A percentile compares a stretch with the other conserved stretches of the same genome.
These are phyloP conservation scores for Verruconis gallopava DNA, from an alignment of 2,329 filamentous ascomycete genomes.

Conservation along the genomic window DNA sequence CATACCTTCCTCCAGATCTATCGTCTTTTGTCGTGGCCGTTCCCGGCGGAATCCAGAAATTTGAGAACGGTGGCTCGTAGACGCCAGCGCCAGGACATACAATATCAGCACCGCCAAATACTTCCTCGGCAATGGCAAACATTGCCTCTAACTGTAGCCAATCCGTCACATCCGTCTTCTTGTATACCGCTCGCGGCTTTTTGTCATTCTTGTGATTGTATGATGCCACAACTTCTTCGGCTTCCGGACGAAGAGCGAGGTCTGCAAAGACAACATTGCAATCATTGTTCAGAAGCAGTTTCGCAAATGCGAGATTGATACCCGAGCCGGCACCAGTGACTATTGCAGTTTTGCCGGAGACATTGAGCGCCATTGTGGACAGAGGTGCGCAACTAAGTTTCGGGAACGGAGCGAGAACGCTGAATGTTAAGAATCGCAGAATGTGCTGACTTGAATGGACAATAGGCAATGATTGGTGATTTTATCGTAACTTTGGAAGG, in stretches of 20 bases:
- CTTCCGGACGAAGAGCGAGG: slow-evolving; percentile 34
- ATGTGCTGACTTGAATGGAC: no score
- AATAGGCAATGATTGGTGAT: no score
- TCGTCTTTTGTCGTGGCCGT: neutral
- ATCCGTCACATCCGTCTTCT: slow-evolving; percentile 29
- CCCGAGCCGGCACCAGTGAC: slow-evolving; percentile 26
- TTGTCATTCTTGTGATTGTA: slow-evolving; percentile 16
- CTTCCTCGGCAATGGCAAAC: slow-evolving; percentile 18
- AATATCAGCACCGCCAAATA: slow-evolving; percentile 29
- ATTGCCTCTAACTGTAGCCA: slow-evolving; percentile 23
- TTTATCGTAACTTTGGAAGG: no score
- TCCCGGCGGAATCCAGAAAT: slow-evolving; percentile 36
- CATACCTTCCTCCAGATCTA: neutral
- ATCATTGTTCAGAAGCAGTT: slow-evolving; percentile 29
- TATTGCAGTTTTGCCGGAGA: slow-evolving; percentile 18
- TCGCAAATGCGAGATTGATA: slow-evolving; percentile 34
- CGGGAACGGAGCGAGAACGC: no score
- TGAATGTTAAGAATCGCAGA: no score
- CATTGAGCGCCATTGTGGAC: no score
- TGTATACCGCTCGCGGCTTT: slow-evolving; percentile 27
- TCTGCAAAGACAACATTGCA: slow-evolving; percentile 38
- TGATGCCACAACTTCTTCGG: slow-evolving; percentile 17
- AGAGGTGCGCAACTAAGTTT: no score
- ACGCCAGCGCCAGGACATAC: slow-evolving; percentile 36
- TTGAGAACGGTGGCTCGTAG: slow-evolving; percentile 23